phyloP scores from a whole-genome alignment of 345 rosid genomes.

The Salix exigua region DNA sequence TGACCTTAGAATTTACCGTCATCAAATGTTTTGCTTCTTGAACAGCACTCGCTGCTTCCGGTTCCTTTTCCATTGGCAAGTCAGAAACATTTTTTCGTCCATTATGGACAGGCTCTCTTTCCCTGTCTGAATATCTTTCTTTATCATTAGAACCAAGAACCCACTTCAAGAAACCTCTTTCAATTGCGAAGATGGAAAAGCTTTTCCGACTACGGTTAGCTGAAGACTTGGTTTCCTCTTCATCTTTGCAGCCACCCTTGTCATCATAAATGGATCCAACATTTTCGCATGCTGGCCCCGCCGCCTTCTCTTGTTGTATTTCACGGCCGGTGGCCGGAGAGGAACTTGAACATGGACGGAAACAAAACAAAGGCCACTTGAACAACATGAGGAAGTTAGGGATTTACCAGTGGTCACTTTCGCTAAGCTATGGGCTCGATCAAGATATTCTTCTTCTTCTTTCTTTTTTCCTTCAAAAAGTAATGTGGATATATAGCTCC shows the following conservation, averaged over 20 bases:
- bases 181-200: neutral
- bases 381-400: neutral
- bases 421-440: neutral
- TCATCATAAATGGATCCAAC: neutral
- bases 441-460: neutral
- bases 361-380: neutral
- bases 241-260: neutral
- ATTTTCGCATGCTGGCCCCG: neutral
- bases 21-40: neutral
- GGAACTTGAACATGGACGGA: neutral
- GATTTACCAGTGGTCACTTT: neutral
- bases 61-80: neutral
- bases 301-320: neutral
- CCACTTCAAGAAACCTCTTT: conserved; percentile 4
- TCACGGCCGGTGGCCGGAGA: neutral
- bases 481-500: neutral
- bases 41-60: neutral
- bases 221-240: neutral
- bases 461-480: neutral
- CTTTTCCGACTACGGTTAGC: neutral
- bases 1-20: neutral
- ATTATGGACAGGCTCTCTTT: neutral
- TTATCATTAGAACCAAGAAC: neutral
- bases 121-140: neutral
- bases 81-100: neutral